Base-by-base conservation (phyloP, 2,329 filamentous ascomycete species). In the Botrytis deweyae region DNA sequence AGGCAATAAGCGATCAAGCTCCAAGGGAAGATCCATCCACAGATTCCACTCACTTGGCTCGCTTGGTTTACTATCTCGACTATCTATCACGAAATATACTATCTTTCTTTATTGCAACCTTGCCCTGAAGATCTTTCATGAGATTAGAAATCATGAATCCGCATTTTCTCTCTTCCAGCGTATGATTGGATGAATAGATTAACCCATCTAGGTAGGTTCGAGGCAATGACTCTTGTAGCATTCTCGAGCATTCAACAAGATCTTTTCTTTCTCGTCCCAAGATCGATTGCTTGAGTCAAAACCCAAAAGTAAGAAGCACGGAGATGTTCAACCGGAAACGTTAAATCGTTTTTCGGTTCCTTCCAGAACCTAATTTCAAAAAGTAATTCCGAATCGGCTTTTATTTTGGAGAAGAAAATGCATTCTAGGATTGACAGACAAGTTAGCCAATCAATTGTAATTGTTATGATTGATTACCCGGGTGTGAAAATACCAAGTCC, bases 371-470 rank as follows among this genome's bases (percentile, higher is more conserved):
- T 46, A 65, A 58, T 29, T 29, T 29, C n/a, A 58, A 18, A 29
- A 55, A 58, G n/a, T 29, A 46, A 46, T 64, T 64, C n/a, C 63
- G 63, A 65, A 46, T 65, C n/a, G 40, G 63, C 40, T 65, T 65
- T 33, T 65, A 64, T 44, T 64, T 18, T 42, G 38, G 18, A 58
- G 52, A 58, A 58, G n/a, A 29, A 58, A 58, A 58, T 18, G 16
- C 52, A 58, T 25, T 66, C 20, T 7, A 65, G 33, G 42, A 49
- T 36, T 33, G 22, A 38, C 22, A 46, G 33, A 55, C 38, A 49
- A 58, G n/a, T 18, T 36, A 14, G 18, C 44, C n/a, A 33, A 40
- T 49, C 25, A 58, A 58, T 42, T 5, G 25, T 29, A 68, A 68
- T 38, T 36, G 33, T 55, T n/a, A 25, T 38, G 52, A 67, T 36